phyloP scores from a whole-genome alignment of 2,329 filamentous ascomycete genomes.

The Phaeophleospora eucalypticola region DNA sequence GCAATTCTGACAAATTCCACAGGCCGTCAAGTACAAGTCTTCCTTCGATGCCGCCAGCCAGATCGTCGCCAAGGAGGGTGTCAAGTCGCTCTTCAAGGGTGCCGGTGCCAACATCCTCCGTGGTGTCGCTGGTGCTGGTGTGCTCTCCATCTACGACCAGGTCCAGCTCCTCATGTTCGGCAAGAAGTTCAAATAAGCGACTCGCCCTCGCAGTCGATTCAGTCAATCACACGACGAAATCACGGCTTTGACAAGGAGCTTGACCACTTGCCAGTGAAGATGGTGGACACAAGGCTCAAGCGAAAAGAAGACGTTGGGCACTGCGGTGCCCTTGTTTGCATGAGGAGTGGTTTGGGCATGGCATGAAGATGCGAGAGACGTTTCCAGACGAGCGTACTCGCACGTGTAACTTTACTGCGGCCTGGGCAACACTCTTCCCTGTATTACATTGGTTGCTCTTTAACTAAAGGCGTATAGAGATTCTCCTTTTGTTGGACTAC shows the following conservation, averaged over 20 bases:
- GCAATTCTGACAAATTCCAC: slow-evolving; percentile 23
- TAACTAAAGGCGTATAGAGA: slow-evolving; percentile 29
- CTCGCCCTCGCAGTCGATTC: slow-evolving; percentile 18
- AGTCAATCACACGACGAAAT: slow-evolving; percentile 14
- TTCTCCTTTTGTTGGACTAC: slow-evolving; percentile 12
- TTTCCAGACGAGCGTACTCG: slow-evolving; percentile 20
- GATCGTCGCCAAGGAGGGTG: slow-evolving; percentile 96
- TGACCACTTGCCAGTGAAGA: slow-evolving; percentile 31
- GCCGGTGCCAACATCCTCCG: slow-evolving; percentile 99
- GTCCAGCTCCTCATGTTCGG: slow-evolving; percentile 99
- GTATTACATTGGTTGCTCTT: slow-evolving; percentile 33
- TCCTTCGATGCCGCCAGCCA: slow-evolving; percentile 92
- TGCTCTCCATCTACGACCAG: slow-evolving; percentile 99
- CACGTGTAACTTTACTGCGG: slow-evolving; percentile 30
- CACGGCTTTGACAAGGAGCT: slow-evolving; percentile 10
- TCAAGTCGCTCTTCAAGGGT: slow-evolving; percentile 99
- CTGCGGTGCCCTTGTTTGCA: slow-evolving; percentile 23
- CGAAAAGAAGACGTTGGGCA: slow-evolving; percentile 14
- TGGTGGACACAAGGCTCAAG: slow-evolving; percentile 25
- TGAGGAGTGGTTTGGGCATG: slow-evolving; percentile 19
- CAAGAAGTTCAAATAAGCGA: slow-evolving; percentile 83
- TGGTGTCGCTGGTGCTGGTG: slow-evolving; percentile 99
- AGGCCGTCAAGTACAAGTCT: slow-evolving; percentile 99
- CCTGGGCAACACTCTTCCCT: slow-evolving; percentile 30
- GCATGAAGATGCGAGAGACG: slow-evolving; percentile 17